Evolutionary conservation across 345 rosid species (phyloP).

Genomic region (Citrus hindsii): DNA sequence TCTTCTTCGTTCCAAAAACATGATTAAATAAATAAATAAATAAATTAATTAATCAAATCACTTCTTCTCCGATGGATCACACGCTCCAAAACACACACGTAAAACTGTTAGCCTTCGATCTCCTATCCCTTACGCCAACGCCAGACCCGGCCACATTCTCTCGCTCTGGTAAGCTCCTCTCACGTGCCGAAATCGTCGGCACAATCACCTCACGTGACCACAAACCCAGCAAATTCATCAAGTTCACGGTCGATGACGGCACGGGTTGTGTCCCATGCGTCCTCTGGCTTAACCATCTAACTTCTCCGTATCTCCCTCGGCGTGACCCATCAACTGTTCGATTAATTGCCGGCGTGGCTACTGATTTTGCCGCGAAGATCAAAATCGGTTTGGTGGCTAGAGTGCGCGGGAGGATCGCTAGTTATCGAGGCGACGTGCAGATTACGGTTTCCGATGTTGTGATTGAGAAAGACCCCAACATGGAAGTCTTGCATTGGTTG

Average conservation of each 20-base stretch:
- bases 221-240: slow-evolving; percentile 56
- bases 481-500: slow-evolving; percentile 77
- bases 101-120: slow-evolving; percentile 52
- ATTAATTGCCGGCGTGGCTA: slow-evolving; percentile 45
- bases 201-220: slow-evolving; percentile 47
- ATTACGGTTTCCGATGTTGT: slow-evolving; percentile 57
- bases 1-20: neutral
- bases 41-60: neutral
- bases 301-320: slow-evolving; percentile 51
- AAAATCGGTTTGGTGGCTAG: slow-evolving; percentile 55
- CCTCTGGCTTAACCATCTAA: slow-evolving; percentile 79
- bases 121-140: slow-evolving; percentile 39
- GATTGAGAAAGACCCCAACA: slow-evolving; percentile 74
- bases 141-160: slow-evolving; percentile 32
- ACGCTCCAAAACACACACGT: slow-evolving; percentile 46
- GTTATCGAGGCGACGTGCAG: slow-evolving; percentile 60
- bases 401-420: slow-evolving; percentile 64
- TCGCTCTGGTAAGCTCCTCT: slow-evolving; percentile 27
- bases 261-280: slow-evolving; percentile 64
- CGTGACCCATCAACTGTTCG: slow-evolving; percentile 41
- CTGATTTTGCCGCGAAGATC: slow-evolving; percentile 34
- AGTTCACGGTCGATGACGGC: slow-evolving; percentile 64
- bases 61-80: slow-evolving; percentile 26
- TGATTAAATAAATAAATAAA: neutral
- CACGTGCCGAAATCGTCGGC: slow-evolving; percentile 65